These are phyloP conservation scores for Vitis hybrid DNA, from an alignment of 177 flowering plant genomes.

Conservation along the genomic window DNA sequence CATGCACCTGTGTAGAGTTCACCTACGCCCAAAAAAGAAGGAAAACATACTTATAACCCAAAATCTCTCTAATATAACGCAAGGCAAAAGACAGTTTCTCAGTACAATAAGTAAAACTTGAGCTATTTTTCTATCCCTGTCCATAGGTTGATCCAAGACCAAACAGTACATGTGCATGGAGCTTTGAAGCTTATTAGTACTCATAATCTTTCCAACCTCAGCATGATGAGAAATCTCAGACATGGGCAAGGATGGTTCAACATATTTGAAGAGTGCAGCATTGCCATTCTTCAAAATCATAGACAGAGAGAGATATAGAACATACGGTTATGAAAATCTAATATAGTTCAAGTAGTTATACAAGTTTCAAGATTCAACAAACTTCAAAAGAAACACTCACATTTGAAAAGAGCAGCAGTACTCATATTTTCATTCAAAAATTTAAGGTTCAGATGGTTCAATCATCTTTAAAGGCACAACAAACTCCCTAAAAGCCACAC, in stretches of 20 bases:
- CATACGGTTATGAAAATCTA: no score
- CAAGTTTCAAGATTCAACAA: no score
- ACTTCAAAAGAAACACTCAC: no score
- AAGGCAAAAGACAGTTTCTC: neutral
- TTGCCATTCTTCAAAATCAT: no score
- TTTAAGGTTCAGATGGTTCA: no score
- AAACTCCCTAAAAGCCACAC: no score
- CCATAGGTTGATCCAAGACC: neutral
- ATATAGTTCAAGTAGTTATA: no score
- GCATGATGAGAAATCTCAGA: neutral
- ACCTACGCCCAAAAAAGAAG: conserved; percentile 34
- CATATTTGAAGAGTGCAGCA: no score
- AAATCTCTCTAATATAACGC: neutral
- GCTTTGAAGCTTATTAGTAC: neutral
- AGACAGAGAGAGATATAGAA: no score
- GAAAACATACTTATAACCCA: neutral
- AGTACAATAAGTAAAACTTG: neutral
- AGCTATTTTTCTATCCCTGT: neutral
- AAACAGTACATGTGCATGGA: neutral
- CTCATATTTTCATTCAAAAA: no score
- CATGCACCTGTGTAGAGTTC: conserved; percentile 82
- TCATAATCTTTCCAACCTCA: neutral
- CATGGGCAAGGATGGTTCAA: neutral
- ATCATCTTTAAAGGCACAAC: no score
- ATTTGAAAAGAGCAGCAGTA: no score